Evolutionary conservation across 176 grass and related monocot genomes (phyloP), one percentile per base, ranked within the genome.

Genomic region (Calamus simplicifolius): DNA sequence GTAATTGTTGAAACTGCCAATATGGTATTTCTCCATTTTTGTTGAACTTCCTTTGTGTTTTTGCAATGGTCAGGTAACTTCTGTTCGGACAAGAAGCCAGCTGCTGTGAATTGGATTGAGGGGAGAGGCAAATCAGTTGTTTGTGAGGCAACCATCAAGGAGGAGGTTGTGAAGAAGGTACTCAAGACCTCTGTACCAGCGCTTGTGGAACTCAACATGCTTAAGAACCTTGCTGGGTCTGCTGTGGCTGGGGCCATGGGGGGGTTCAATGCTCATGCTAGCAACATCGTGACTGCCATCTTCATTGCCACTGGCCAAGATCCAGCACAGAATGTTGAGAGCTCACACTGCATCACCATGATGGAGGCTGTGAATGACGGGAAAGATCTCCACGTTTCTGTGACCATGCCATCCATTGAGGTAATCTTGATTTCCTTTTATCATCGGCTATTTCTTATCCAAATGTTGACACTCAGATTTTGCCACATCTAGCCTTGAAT

Each of bases 261-360:
- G 28, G 81, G 89, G 59, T 89, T 85, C 29, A 95, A 95, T 75
- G 85, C 89, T 30, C 89, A 89, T 72, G 85, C 85, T 48, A 95
- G 85, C 85, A 95, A 89, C 57, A 85, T 85, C 7, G 81, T 89
- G 12, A 77, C 85, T 66, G 81, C 75, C 2, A 19, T 95, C 25
- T 89, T 89, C 73, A 89, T 89, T 58, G 81, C 89, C 3, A 95
- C 89, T 3, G 89, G 85, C 5, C 89, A 95, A 72, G 89, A 95
- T 61, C 85, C 85, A 54, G 89, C 85, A 12, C 81, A 89, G 79
- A 95, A 89, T 80, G 75, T 95, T 50, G 85, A 89, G 80, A 95
- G 89, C 61, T 95, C 89, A 7, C 75, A 89, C 8, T 89, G 89
- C 50, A 82, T 89, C 55, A 85, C 89, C 65, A 85, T 95, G 89